Evolutionary conservation across 225 moss, liverwort and hornwort genomes (phyloP).

Genomic region (Neckera pumila): DNA sequence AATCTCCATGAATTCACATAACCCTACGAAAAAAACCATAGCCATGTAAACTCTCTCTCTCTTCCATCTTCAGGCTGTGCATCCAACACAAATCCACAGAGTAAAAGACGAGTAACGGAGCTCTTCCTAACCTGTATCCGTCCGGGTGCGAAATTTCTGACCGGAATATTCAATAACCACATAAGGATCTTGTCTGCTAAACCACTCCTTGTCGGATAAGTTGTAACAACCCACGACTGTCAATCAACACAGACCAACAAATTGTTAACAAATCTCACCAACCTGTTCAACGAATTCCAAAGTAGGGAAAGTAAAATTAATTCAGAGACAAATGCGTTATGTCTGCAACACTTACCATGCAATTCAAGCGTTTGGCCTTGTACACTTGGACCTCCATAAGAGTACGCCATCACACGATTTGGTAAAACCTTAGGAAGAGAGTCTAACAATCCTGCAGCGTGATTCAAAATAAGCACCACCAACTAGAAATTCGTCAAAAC

Average conservation of each 20-base stretch:
- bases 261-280: not conserved
- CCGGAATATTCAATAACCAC: constrained; percentile 51
- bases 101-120: not conserved
- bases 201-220: constrained; percentile 75
- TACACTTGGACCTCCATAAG: not conserved
- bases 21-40: not conserved
- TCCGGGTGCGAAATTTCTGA: constrained; percentile 54
- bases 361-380: constrained; percentile 27
- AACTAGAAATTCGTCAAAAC: not conserved
- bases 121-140: constrained; percentile 42
- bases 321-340: not conserved
- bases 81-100: not conserved
- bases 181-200: constrained; percentile 72
- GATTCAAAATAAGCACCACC: not conserved
- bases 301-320: not conserved
- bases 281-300: not conserved
- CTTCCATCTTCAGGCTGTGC: not conserved
- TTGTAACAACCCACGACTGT: constrained; percentile 60
- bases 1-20: not conserved
- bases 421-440: not conserved
- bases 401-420: not conserved
- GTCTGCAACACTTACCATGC: not conserved
- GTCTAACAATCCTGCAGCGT: not conserved
- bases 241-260: not conserved
- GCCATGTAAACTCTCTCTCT: not conserved